phyloP scores from a whole-genome alignment of 352 stramenopile species.

The Phytophthora niederhauseri region DNA sequence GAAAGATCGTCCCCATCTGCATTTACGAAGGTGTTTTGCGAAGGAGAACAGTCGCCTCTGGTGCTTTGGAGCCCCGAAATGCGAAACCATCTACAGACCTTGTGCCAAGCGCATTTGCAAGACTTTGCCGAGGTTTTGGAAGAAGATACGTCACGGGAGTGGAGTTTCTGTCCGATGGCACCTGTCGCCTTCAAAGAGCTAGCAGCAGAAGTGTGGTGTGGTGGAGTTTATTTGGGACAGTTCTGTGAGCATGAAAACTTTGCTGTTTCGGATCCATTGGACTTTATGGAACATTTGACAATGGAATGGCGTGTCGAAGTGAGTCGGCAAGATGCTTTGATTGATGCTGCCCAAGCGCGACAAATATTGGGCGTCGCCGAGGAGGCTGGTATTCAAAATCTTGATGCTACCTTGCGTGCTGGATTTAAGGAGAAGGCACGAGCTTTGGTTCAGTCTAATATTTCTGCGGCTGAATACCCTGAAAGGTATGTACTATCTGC shows the following conservation, averaged over 20 bases:
- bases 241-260: conserved; percentile 91
- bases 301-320: conserved; percentile 83
- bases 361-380: conserved; percentile 42
- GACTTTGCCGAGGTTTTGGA: conserved; percentile 91
- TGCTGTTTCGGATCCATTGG: conserved; percentile 82
- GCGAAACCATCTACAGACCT: conserved; percentile 87
- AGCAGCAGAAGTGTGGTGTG: conserved; percentile 92
- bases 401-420: conserved; percentile 43
- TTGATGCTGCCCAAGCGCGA: conserved; percentile 49
- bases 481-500: conserved; percentile 41
- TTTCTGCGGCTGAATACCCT: conserved; percentile 36
- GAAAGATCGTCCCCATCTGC: conserved; percentile 73
- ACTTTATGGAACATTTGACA: conserved; percentile 87
- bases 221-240: conserved; percentile 93
- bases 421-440: conserved; percentile 64
- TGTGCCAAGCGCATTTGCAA: conserved; percentile 91
- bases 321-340: conserved; percentile 31
- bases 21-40: conserved; percentile 92
- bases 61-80: conserved; percentile 96
- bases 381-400: conserved; percentile 5
- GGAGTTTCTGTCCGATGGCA: conserved; percentile 93
- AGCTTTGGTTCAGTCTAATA: conserved; percentile 36
- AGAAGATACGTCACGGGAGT: conserved; percentile 89
- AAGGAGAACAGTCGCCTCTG: conserved; percentile 85
- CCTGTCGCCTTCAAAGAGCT: conserved; percentile 91